Evolutionary conservation across 495 filamentous ascomycete genomes (phyloP), one percentile per base, ranked within the genome.

Genomic region (Penicillium odoratum): DNA sequence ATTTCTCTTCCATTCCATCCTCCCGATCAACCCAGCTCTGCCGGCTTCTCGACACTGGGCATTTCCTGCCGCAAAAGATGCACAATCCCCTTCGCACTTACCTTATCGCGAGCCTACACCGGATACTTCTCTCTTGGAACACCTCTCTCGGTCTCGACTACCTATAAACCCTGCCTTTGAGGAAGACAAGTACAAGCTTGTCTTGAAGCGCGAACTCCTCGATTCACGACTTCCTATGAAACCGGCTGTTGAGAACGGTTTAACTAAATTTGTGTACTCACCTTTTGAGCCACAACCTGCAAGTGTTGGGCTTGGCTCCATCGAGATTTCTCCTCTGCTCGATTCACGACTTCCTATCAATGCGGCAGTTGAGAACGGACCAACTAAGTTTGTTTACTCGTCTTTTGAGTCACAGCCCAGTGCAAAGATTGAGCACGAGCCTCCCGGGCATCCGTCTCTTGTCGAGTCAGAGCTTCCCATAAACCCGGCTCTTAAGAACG

Each of bases 151-250:
- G 21, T 56, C 48, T 40, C 16, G 21, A 33, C 34, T 65, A 1
- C 59, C 65, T 21, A 63, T 65, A n/a, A 74, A 75, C 26, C 74
- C 74, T 34, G 72, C 71, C 11, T 26, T 65, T 56, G 62, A 33
- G 47, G 61, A 36, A 60, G 58, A 56, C 25, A 44, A 5, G 15
- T 48, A 13, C 50, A 28, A 16, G 3, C 33, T 40, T 46, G 11
- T 28, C 8, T 31, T n/a, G 26, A 30, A 48, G 28, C 15, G 15
- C 0, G 46, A 31, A 5, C 28, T 48, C 16, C 26, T 31, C n/a
- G 28, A 48, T 3, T 48, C 46, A 16, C 46, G 15, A 31, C 28
- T 48, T 2, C 46, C 46, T 30, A 18, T 48, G 18, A 48, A 18
- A 28, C 46, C 46, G n/a, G 13, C 28, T 31, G 28, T 48, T n/a